Conservation (phyloP, 495 filamentous ascomycete species). For the Penicillium turbatum region DNA sequence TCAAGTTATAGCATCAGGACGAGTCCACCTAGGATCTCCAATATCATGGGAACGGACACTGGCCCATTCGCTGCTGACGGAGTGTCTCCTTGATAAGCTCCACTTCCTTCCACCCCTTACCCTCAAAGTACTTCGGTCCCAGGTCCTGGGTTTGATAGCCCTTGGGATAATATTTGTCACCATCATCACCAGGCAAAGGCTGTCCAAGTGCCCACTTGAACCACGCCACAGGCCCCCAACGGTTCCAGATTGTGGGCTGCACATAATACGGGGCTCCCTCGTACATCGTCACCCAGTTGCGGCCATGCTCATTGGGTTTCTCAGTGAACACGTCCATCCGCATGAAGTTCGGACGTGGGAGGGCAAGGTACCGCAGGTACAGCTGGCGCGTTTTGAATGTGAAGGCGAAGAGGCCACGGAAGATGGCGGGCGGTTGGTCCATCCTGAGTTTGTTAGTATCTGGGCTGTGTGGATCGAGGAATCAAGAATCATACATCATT, state of each 20-base stretch:
- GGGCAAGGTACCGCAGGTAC: slow-evolving; percentile 48
- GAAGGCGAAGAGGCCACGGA: slow-evolving; percentile 35
- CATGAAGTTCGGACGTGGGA: slow-evolving; percentile 50
- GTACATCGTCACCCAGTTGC: slow-evolving; percentile 45
- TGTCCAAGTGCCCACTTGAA: slow-evolving; percentile 46
- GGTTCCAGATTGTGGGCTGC: slow-evolving; percentile 52
- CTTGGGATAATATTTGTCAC: slow-evolving; percentile 52
- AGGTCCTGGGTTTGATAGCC: slow-evolving; percentile 56
- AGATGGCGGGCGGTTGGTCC: slow-evolving; percentile 32
- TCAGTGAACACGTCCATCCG: slow-evolving; percentile 42
- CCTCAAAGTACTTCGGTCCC: slow-evolving; percentile 54
- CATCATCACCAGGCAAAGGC: slow-evolving; percentile 56
- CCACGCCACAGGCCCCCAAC: slow-evolving; percentile 53
- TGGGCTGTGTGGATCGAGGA: neutral
- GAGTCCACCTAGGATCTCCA: neutral
- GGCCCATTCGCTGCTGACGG: slow-evolving; percentile 32
- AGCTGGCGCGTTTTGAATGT: slow-evolving; percentile 45
- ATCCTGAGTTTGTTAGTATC: slow-evolving; percentile 30
- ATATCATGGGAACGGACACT: slow-evolving; percentile 45
- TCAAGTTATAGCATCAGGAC: neutral
- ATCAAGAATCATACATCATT: slow-evolving; percentile 49
- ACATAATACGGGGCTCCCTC: slow-evolving; percentile 54
- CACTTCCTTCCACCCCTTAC: slow-evolving; percentile 49
- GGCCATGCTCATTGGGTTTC: slow-evolving; percentile 46
- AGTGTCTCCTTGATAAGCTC: slow-evolving; percentile 34